Base-by-base conservation (phyloP, 257 asterid genomes). In the Solanum medicagineum region DNA sequence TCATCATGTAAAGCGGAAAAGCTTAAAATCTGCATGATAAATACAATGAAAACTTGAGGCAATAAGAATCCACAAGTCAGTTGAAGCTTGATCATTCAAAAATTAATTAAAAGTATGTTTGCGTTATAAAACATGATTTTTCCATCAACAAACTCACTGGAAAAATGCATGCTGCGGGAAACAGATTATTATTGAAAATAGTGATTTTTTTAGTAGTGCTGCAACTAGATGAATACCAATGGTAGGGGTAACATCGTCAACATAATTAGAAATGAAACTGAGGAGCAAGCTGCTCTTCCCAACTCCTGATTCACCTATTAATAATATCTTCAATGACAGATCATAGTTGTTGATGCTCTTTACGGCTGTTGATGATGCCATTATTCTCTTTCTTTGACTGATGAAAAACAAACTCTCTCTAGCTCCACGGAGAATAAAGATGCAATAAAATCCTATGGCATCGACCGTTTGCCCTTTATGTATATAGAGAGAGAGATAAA, bases 261-360 rank as follows among this genome's bases (percentile, higher is more conserved):
- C 92, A 3, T 89, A 86, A 86, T 89, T 92, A n/a, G 98, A 94
- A 82, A 94, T 95, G 91, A 96, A 95, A 85, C 91, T 91, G 83
- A 96, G 95, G 75, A 96, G 97, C 66, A 96, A 92, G 84, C 98
- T 95, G 89, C 99, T 96, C 88, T 96, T 96, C 86, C 99, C 99
- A 83, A 95, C 99, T 75, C 95, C 97, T 8, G 99, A 95, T 79
- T 96, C 99, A 85, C 99, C 99, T 90, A 96, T 92, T 89, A 96
- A 89, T 90, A 94, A 85, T 95, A 96, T 94, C 94, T 96, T 96
- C 84, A 93, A 96, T 36, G 98, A 96, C 88, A 94, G 94, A 94
- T 96, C 99, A 88, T 91, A 94, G 91, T 86, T 89, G 42, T 44
- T 13, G n/a, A 14, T 84, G 68, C 94, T 92, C 84, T 90, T 93